phyloP scores from a whole-genome alignment of 1,284 basidiomycete genomes.

The Trichosporon inkin region DNA sequence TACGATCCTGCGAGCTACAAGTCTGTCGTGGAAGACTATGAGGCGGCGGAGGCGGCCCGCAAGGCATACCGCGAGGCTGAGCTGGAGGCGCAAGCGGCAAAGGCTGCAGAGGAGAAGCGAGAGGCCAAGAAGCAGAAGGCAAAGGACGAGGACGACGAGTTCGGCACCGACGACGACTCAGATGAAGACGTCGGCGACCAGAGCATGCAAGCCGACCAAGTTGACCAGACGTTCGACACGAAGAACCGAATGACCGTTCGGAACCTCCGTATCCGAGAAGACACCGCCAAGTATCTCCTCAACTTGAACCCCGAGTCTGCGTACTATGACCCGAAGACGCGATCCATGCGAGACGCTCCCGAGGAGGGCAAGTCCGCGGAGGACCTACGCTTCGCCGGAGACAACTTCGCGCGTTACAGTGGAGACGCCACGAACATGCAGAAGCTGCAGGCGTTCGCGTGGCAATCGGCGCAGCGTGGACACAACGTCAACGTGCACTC shows the following conservation, averaged over 20 bases:
- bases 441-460: constrained; percentile 90
- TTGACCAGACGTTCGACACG: constrained; percentile 94
- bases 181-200: constrained; percentile 91
- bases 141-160: constrained; percentile 71
- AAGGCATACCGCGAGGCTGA: constrained; percentile 89
- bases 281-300: constrained; percentile 97
- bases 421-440: constrained; percentile 91
- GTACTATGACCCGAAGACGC: constrained; percentile 98
- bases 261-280: constrained; percentile 97
- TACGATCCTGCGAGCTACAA: constrained; percentile 87
- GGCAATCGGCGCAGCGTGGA: constrained; percentile 89
- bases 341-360: constrained; percentile 98
- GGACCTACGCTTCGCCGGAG: constrained; percentile 89
- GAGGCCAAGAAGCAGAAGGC: constrained; percentile 74
- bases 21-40: constrained; percentile 86
- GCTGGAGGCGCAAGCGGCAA: constrained; percentile 89
- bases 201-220: constrained; percentile 93
- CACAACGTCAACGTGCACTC: constrained; percentile 94
- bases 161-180: constrained; percentile 69
- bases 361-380: constrained; percentile 69
- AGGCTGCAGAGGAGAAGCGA: constrained; percentile 72
- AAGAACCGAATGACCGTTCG: constrained; percentile 98
- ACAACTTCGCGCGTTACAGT: constrained; percentile 87
- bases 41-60: constrained; percentile 83
- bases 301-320: constrained; percentile 93